Evolutionary conservation across 2,329 filamentous ascomycete species (phyloP), one percentile per base, ranked within the genome.

Genomic region (Trichophyton verrucosum): DNA sequence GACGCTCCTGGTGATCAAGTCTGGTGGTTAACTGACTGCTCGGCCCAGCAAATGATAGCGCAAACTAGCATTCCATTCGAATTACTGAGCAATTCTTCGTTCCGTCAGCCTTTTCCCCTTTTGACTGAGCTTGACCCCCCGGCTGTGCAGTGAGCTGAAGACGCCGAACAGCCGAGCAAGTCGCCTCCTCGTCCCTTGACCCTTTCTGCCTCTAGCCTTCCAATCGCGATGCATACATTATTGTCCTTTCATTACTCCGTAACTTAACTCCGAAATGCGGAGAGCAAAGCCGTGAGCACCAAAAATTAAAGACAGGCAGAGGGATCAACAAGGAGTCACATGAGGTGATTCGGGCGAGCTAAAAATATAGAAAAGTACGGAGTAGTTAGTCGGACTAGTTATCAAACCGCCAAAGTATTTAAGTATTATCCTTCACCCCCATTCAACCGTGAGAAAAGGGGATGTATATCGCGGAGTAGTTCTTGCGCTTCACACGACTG

Each of bases 1-100:
- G 24, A 55, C 27, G 51, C 51, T 55, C 51, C 51, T 55, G 51
- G 51, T 55, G 51, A 55, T 55, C 51, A 55, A n/a, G 51, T 55
- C 51, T 20, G 51, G 51, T 55, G 51, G 51, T 33, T 36, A 3
- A 9, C 11, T 38, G 13, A 13, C 17, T 20, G 7, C 20, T 36
- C 3, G 9, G 15, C 6, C 51, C 30, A 55, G 51, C 51, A 55
- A 55, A 38, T 55, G 27, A 36, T 33, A 55, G 51, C 11, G 17
- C 51, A 33, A 7, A 55, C 33, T 55, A 33, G 27, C 51, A 38
- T 55, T 22, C 22, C 11, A 27, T 27, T 13, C 17, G 8, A 51
- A 9, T 15, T 20, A 38, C 33, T 38, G 2, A 51, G 17, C 46
- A 51, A 27, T 27, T 8, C 46, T 13, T 27, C 46, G 9, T 27